A percentile compares a stretch with the other conserved stretches of the same genome.
Evolutionary conservation across 1,284 basidiomycete genomes (phyloP).

Genomic region (Phlebopus sp.): DNA sequence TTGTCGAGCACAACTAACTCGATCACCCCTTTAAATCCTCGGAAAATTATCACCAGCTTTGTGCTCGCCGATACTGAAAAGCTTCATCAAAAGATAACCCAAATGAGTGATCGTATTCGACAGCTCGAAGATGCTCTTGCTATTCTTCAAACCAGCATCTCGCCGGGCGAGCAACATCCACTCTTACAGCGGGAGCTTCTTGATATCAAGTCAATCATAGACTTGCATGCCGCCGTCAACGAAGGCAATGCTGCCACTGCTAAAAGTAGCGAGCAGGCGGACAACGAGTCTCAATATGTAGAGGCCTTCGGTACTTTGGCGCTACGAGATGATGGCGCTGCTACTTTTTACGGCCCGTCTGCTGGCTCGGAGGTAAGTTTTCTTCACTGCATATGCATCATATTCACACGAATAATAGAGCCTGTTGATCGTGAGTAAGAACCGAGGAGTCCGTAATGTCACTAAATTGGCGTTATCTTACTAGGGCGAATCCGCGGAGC

Average conservation of each 20-base stretch:
- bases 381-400: not conserved
- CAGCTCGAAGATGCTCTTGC: conserved; percentile 74
- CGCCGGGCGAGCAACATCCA: conserved; percentile 53
- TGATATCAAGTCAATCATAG: conserved; percentile 67
- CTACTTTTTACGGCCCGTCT: conserved; percentile 63
- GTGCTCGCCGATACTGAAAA: conserved; percentile 77
- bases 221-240: conserved; percentile 53
- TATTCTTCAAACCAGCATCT: conserved; percentile 50
- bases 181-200: conserved; percentile 60
- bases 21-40: not conserved
- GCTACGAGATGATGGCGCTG: conserved; percentile 58
- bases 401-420: conserved; percentile 34
- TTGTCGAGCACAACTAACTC: not conserved
- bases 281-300: conserved; percentile 47
- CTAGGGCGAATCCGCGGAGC: conserved; percentile 24
- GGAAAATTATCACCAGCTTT: conserved; percentile 43
- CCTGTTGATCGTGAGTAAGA: conserved; percentile 48
- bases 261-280: conserved; percentile 29
- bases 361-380: conserved; percentile 58
- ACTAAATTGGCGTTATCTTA: not conserved
- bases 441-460: not conserved
- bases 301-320: conserved; percentile 64
- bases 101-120: conserved; percentile 73
- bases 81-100: conserved; percentile 66
- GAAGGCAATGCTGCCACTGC: conserved; percentile 26